Evolutionary conservation across 2,329 filamentous ascomycete genomes (phyloP).

Genomic region (Aspergillus aculeatus): DNA sequence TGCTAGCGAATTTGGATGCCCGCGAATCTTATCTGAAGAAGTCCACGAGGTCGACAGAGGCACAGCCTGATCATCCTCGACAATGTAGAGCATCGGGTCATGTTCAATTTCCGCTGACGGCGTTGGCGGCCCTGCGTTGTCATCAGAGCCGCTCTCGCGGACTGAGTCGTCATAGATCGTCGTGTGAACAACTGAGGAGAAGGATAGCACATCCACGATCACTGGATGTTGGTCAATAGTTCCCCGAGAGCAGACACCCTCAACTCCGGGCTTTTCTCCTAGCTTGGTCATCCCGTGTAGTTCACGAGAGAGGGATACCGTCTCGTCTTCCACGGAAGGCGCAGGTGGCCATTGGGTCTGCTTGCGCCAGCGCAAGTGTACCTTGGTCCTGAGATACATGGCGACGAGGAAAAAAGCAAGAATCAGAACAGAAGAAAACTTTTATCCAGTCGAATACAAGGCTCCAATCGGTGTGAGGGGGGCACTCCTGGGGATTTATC

Average conservation of each 20-base stretch:
- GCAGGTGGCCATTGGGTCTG: slow-evolving; percentile 42
- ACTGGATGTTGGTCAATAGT: slow-evolving; percentile 47
- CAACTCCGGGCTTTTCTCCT: slow-evolving; percentile 31
- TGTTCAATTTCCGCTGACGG: slow-evolving; percentile 22
- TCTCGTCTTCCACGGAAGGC: slow-evolving; percentile 48
- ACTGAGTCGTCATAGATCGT: slow-evolving; percentile 17
- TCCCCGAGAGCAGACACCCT: slow-evolving; percentile 38
- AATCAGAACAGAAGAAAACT: slow-evolving; percentile 8
- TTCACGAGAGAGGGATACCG: slow-evolving; percentile 43
- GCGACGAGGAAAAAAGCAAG: slow-evolving; percentile 10
- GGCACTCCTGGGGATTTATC: slow-evolving; percentile 17
- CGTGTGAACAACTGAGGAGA: slow-evolving; percentile 11
- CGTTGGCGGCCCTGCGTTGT: slow-evolving; percentile 28
- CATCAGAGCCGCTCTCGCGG: slow-evolving; percentile 26
- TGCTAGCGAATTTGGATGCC: background rate
- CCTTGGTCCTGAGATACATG: slow-evolving; percentile 15
- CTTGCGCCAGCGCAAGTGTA: slow-evolving; percentile 28
- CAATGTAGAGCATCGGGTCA: slow-evolving; percentile 17
- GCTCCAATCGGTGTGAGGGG: background rate
- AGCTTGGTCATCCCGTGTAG: slow-evolving; percentile 32
- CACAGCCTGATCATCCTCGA: slow-evolving; percentile 8
- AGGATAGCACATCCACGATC: slow-evolving; percentile 32
- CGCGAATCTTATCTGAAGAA: slow-evolving; percentile 6
- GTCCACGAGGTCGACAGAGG: slow-evolving; percentile 3
- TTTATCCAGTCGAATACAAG: slow-evolving; percentile 14